Percentiles rank a stretch among this genome's conserved stretches.
phyloP scores from a whole-genome alignment of 2,329 filamentous ascomycete species.

The Aureobasidium sp. region DNA sequence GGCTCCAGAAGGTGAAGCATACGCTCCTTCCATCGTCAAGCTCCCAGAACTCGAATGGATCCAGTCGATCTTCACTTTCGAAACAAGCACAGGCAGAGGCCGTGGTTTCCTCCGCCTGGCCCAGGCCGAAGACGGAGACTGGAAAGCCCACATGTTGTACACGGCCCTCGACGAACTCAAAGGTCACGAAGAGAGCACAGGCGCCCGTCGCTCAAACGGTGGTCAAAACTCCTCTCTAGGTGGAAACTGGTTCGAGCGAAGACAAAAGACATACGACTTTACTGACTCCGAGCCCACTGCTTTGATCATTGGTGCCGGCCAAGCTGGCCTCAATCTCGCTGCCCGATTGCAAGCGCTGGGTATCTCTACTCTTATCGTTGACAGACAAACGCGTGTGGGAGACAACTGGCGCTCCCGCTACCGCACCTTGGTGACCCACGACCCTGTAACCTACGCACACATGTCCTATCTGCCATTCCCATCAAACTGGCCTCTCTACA shows the following conservation, averaged over 20 bases:
- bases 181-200: constrained; percentile 43
- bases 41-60: constrained; percentile 50
- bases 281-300: constrained; percentile 45
- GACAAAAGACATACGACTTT: constrained; percentile 24
- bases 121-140: constrained; percentile 28
- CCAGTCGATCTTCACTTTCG: constrained; percentile 47
- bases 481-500: constrained; percentile 57
- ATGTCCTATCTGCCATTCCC: constrained; percentile 59
- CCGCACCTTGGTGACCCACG: constrained; percentile 52
- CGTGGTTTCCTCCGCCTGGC: constrained; percentile 46
- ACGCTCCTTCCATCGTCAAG: constrained; percentile 33
- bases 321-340: constrained; percentile 24
- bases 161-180: constrained; percentile 49
- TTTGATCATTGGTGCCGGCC: constrained; percentile 42
- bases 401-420: constrained; percentile 35
- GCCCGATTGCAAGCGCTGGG: constrained; percentile 33
- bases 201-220: constrained; percentile 44
- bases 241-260: constrained; percentile 41
- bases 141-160: constrained; percentile 57
- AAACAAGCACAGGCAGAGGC: constrained; percentile 47
- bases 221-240: constrained; percentile 55
- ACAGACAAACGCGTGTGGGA: constrained; percentile 28
- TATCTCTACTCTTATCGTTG: constrained; percentile 30
- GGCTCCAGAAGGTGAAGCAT: constrained; percentile 34
- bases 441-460: constrained; percentile 52